phyloP scores from a whole-genome alignment of 1,139 yeast genomes.

The Candida tropicalis region DNA sequence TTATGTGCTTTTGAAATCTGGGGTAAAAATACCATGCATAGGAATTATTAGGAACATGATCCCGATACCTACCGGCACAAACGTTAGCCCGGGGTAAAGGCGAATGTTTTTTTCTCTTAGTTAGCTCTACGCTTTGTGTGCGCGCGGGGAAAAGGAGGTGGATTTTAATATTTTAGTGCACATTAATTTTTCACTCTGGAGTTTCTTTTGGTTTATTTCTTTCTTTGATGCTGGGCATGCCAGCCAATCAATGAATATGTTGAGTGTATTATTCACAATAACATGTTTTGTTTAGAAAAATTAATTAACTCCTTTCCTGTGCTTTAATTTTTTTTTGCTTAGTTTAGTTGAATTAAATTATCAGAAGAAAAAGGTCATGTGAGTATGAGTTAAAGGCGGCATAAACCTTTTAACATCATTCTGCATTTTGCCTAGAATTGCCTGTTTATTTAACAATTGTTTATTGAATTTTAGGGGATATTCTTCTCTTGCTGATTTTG shows the following conservation, averaged over 20 bases:
- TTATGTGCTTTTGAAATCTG: conserved; percentile 5
- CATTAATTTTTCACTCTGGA: no score
- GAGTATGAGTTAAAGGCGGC: not conserved
- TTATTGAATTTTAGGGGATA: not conserved
- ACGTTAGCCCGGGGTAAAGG: not conserved
- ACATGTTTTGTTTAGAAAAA: no score
- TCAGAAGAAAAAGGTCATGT: no score
- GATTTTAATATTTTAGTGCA: no score
- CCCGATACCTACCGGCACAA: conserved; percentile 4
- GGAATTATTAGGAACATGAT: conserved; percentile 4
- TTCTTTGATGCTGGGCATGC: not conserved
- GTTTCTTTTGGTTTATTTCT: no score
- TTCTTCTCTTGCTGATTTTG: no score
- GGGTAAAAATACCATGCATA: conserved; percentile 4
- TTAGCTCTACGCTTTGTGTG: no score
- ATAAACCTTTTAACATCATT: not conserved
- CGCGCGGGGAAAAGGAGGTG: conserved; percentile 8
- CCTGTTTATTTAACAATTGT: no score
- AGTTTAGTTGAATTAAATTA: no score
- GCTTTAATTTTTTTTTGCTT: not conserved
- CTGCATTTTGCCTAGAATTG: not conserved
- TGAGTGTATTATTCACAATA: no score
- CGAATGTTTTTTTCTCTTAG: not conserved
- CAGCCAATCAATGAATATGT: no score
- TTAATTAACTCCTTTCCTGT: no score